Conservation (phyloP, 768 basidiomycete species). For the Mycena venus region DNA sequence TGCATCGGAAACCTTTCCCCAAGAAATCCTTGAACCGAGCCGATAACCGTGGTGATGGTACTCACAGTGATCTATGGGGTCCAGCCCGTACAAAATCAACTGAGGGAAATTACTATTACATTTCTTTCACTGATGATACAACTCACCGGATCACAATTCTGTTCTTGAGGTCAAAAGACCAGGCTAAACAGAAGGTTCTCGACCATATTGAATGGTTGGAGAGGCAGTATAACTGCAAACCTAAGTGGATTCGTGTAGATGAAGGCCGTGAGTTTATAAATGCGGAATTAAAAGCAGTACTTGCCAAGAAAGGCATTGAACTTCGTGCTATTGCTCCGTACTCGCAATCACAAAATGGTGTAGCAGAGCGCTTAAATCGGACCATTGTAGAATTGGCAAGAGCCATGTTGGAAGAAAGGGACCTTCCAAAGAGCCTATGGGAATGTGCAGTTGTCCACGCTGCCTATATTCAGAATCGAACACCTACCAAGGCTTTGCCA, state of each 20-base stretch:
- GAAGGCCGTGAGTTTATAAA: conserved; percentile 49
- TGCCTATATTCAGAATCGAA: conserved; percentile 35
- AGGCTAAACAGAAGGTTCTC: conserved; percentile 33
- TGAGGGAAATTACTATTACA: not conserved
- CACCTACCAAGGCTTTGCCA: not conserved
- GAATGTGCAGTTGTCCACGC: conserved; percentile 35
- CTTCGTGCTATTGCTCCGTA: conserved; percentile 44
- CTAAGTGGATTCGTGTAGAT: conserved; percentile 35
- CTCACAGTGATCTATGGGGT: not conserved
- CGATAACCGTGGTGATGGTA: not conserved
- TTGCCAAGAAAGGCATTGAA: conserved; percentile 35
- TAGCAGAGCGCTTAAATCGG: conserved; percentile 52
- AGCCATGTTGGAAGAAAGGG: conserved; percentile 45
- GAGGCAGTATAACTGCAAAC: conserved; percentile 17
- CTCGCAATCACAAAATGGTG: conserved; percentile 53
- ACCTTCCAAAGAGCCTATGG: conserved; percentile 37
- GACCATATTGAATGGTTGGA: conserved; percentile 31
- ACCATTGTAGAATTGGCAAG: conserved; percentile 43
- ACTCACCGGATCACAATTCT: conserved; percentile 9
- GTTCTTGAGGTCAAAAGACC: conserved; percentile 35
- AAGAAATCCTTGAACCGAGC: conserved; percentile 1
- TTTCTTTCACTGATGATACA: not conserved
- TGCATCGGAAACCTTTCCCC: conserved; percentile 9
- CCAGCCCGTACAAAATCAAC: not conserved
- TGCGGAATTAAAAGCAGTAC: conserved; percentile 33